Evolutionary conservation across 1,139 yeast genomes (phyloP).

Genomic region (Eremothecium sinecaudum): DNA sequence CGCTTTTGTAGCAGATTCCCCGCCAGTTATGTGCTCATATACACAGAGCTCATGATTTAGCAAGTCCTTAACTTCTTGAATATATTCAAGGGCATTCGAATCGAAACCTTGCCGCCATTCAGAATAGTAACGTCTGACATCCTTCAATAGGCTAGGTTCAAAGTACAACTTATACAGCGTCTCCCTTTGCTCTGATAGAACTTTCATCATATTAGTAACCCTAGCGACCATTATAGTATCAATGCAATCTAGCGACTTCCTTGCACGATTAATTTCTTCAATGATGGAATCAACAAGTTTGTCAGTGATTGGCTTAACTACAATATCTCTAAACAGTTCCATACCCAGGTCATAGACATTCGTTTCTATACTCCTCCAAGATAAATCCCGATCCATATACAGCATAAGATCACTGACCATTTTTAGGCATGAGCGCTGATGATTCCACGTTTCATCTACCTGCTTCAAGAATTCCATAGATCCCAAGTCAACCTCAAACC

Average conservation of each 20-base stretch:
- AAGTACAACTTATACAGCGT: constrained; percentile 55
- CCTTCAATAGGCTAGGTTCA: constrained; percentile 54
- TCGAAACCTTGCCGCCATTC: constrained; percentile 35
- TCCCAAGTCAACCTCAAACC: constrained; percentile 14
- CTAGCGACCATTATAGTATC: constrained; percentile 18
- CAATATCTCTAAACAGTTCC: constrained; percentile 42
- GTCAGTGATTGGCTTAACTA: constrained; percentile 29
- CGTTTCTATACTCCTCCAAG: constrained; percentile 59
- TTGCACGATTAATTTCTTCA: constrained; percentile 14
- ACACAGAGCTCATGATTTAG: constrained; percentile 48
- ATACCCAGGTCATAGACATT: constrained; percentile 71
- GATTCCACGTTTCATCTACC: constrained; percentile 57
- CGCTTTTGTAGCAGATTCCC: constrained; percentile 21
- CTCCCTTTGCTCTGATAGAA: constrained; percentile 34
- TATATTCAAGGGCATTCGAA: constrained; percentile 41
- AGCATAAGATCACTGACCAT: constrained; percentile 78
- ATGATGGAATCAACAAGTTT: constrained; percentile 13
- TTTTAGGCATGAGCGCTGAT: constrained; percentile 65
- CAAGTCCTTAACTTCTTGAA: constrained; percentile 44
- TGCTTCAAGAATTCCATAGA: constrained; percentile 37
- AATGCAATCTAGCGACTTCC: constrained; percentile 25
- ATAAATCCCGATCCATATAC: constrained; percentile 50
- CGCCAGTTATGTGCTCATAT: constrained; percentile 13
- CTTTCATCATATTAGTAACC: constrained; percentile 64
- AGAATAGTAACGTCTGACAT: constrained; percentile 49